Conservation (phyloP, 2,329 filamentous ascomycete species). For the Stagonosporopsis chrysanthemi region DNA sequence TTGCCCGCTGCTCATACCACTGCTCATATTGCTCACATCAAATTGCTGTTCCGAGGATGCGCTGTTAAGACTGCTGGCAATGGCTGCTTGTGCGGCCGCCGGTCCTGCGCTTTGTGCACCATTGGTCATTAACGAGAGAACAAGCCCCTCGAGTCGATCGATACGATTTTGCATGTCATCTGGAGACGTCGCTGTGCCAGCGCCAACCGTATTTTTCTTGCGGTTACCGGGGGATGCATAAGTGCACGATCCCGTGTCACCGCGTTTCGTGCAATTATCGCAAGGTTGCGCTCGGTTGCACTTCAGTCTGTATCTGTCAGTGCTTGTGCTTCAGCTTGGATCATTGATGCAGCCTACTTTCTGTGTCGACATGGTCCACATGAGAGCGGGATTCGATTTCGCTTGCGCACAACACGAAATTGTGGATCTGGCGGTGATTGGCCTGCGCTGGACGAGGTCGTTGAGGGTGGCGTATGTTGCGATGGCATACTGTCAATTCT, state of each 20-base stretch:
- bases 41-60: constrained; percentile 51
- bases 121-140: constrained; percentile 92
- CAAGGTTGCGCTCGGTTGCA: constrained; percentile 92
- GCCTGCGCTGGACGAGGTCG: constrained; percentile 75
- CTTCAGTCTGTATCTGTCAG: constrained; percentile 68
- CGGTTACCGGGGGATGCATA: constrained; percentile 75
- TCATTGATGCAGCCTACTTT: constrained; percentile 68
- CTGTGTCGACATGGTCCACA: constrained; percentile 90
- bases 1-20: constrained; percentile 62
- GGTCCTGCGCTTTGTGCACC: constrained; percentile 70
- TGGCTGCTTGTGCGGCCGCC: constrained; percentile 65
- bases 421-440: constrained; percentile 87
- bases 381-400: constrained; percentile 89
- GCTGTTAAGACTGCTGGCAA: constrained; percentile 57
- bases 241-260: constrained; percentile 79
- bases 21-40: constrained; percentile 63
- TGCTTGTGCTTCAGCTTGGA: constrained; percentile 25
- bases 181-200: constrained; percentile 68
- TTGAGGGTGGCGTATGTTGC: constrained; percentile 71
- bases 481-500: constrained; percentile 67
- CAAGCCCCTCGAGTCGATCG: constrained; percentile 89
- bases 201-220: constrained; percentile 70
- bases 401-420: constrained; percentile 86
- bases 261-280: constrained; percentile 92
- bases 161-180: constrained; percentile 99